Base-by-base conservation (phyloP, 805 yeast species). In the Yamadazyma kitorensis region DNA sequence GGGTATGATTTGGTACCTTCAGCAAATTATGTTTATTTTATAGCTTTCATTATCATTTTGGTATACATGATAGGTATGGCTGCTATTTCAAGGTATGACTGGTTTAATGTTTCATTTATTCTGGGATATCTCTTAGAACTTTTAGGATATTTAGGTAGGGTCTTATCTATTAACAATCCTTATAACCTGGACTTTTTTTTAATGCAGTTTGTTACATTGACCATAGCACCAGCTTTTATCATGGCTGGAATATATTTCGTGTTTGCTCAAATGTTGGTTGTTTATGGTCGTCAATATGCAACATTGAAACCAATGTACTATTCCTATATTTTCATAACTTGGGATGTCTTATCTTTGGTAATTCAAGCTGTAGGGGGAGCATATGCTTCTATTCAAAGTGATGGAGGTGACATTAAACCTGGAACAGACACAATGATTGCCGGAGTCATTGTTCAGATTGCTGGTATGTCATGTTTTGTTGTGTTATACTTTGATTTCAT, bases 321-420 rank as follows among this genome's bases (percentile, higher is more conserved):
- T 39, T 55, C 70, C 1, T 64, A 65, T 46, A 51, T 65, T 17
- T 65, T 65, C 40, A 60, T 65, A 31, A 49, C 59, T 3, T 39
- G 52, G n/a, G 71, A 65, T 37, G 58, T 64, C 3, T 15, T 61
- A 4, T 59, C 68, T 3, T 48, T 64, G 17, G 17, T 64, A 13
- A 46, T 65, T 21, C 71, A 65, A 41, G 68, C 65, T 4, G 51
- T 47, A 12, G 70, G 66, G 4, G 69, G 69, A 6, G 71, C 64
- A 20, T 45, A 58, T 11, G 57, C 62, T 5, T 33, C 39, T 13
- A 63, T 64, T 1, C 45, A 55, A n/a, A 33, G 44, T 11, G 30
- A 39, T 11, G 42, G 46, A 25, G 25, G 38, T 13, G 47, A 52
- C 38, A 35, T 62, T 1, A 32, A 30, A 2, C 56, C 60, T 4